These are phyloP conservation scores for Trametes polyzona DNA, from an alignment of 1,284 basidiomycete genomes.

Conservation along the genomic window DNA sequence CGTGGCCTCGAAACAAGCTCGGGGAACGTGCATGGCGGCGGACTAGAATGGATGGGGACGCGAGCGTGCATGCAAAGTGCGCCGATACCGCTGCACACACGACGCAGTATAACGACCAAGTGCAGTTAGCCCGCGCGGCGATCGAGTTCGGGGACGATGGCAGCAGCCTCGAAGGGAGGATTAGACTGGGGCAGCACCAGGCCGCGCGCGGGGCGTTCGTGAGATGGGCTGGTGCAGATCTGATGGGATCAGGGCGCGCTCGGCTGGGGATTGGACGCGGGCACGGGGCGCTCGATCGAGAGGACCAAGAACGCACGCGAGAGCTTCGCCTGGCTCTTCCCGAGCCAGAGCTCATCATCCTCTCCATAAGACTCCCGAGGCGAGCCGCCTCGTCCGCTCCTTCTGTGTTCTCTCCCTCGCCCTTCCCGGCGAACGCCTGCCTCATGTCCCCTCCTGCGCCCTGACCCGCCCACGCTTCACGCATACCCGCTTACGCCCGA, in stretches of 20 bases:
- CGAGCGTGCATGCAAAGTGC: no score
- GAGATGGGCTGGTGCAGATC: constrained; percentile 2
- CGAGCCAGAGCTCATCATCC: not conserved
- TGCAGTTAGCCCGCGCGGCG: not conserved
- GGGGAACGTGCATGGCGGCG: not conserved
- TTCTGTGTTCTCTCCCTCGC: constrained; percentile 3
- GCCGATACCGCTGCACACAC: no score
- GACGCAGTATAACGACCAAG: not conserved
- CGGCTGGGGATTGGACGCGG: not conserved
- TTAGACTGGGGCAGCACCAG: no score
- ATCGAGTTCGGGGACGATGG: not conserved
- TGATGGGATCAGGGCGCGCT: constrained; percentile 10
- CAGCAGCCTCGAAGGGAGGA: not conserved
- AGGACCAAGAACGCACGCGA: constrained; percentile 2
- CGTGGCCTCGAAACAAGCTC: no score
- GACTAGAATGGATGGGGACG: no score
- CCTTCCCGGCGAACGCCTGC: constrained; percentile 1
- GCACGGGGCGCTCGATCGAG: not conserved
- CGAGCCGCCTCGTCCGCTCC: not conserved
- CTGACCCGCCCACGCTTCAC: constrained; percentile 6
- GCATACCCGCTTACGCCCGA: not conserved
- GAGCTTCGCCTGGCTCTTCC: not conserved
- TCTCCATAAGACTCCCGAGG: constrained; percentile 6
- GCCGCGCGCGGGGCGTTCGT: not conserved
- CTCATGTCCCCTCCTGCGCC: constrained; percentile 11